These are phyloP conservation scores for Vaccinium vitisidaea DNA, from an alignment of 148 eudicot species.

Conservation along the genomic window DNA sequence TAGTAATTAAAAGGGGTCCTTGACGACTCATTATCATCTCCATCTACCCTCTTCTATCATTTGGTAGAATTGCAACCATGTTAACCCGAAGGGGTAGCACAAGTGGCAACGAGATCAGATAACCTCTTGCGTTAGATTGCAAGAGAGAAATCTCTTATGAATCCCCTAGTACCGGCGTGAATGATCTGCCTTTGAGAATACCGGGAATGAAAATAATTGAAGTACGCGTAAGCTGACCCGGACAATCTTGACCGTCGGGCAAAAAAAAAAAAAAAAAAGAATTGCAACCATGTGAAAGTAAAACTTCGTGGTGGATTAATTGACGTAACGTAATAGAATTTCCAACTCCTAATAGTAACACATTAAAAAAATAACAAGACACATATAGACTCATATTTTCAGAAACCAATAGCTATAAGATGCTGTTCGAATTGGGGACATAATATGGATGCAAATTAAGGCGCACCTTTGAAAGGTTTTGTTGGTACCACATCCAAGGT, in stretches of 20 bases:
- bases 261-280: too few relatives aligned
- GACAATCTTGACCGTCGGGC: too few relatives aligned
- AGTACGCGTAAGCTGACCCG: too few relatives aligned
- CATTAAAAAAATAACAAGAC: not conserved
- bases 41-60: not conserved
- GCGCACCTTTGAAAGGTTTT: not conserved
- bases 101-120: too few relatives aligned
- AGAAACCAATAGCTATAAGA: not conserved
- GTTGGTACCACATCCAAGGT: not conserved
- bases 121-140: too few relatives aligned
- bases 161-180: too few relatives aligned
- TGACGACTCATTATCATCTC: not conserved
- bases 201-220: too few relatives aligned
- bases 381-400: not conserved
- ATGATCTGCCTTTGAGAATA: too few relatives aligned
- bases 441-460: not conserved
- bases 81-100: too few relatives aligned
- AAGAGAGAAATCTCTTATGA: too few relatives aligned
- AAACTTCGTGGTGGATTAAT: too few relatives aligned
- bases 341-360: not conserved
- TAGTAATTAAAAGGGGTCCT: not conserved
- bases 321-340: not conserved
- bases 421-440: not conserved
- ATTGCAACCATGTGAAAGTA: too few relatives aligned
- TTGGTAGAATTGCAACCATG: slow-evolving; percentile 6